Conservation (phyloP, 306 rosid genomes). For the Gastrolobium bilobum region DNA sequence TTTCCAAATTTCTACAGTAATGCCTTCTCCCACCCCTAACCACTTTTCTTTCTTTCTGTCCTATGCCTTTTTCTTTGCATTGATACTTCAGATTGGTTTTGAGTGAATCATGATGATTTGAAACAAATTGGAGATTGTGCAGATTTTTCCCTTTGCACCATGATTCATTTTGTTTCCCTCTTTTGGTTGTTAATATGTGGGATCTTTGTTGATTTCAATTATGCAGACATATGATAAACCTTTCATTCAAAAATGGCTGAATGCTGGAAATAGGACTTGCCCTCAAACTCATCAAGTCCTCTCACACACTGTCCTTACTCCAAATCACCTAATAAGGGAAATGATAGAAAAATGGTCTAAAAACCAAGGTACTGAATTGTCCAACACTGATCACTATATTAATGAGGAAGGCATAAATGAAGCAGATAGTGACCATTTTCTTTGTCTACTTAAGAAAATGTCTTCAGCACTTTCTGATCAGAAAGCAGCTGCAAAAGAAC, state of each 20-base stretch:
- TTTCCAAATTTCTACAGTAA: conserved; percentile 43
- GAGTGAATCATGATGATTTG: conserved; percentile 28
- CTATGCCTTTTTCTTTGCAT: conserved; percentile 35
- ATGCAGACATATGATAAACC: conserved; percentile 89
- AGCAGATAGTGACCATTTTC: conserved; percentile 65
- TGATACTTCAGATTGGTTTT: conserved; percentile 43
- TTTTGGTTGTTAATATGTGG: conserved; percentile 16
- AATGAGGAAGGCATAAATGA: conserved; percentile 70
- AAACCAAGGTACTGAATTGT: conserved; percentile 70
- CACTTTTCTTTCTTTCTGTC: conserved; percentile 28
- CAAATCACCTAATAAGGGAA: conserved; percentile 77
- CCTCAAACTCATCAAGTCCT: conserved; percentile 87
- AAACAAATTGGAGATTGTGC: conserved; percentile 14
- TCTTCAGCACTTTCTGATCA: conserved; percentile 72
- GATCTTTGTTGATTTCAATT: conserved; percentile 40
- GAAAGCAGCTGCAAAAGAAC: conserved; percentile 85
- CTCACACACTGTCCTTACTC: conserved; percentile 78
- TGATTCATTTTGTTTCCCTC: conserved; percentile 18
- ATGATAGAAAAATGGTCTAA: conserved; percentile 82
- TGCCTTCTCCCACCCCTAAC: conserved; percentile 31
- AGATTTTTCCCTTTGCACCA: conserved; percentile 13
- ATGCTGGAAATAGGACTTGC: conserved; percentile 82
- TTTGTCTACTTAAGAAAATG: conserved; percentile 75
- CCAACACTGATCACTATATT: conserved; percentile 55
- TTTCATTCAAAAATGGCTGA: conserved; percentile 79